Evolutionary conservation across 192 early-diverging fungal genomes (phyloP).

Genomic region (Coemansia sp.): DNA sequence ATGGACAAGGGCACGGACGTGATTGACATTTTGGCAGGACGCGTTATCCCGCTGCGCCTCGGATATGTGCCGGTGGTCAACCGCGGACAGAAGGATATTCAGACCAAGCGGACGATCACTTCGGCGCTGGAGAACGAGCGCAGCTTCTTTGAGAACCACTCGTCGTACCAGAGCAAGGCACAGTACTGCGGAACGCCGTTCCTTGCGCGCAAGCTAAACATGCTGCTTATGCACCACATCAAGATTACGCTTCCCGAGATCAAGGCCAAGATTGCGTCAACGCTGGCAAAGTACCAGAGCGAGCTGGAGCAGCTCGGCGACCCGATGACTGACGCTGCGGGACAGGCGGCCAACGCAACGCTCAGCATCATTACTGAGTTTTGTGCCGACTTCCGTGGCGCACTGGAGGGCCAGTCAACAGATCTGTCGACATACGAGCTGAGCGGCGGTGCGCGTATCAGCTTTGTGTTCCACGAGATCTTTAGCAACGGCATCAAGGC

Average conservation of each 20-base stretch:
- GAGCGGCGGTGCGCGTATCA: constrained; percentile 96
- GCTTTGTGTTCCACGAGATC: constrained; percentile 99
- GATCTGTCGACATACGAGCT: constrained; percentile 95
- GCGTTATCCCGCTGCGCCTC: constrained; percentile 93
- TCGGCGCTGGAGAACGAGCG: constrained; percentile 86
- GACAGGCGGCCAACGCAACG: constrained; percentile 81
- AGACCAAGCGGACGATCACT: constrained; percentile 84
- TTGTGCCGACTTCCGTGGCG: constrained; percentile 91
- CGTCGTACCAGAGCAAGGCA: constrained; percentile 92
- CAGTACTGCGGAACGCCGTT: constrained; percentile 99
- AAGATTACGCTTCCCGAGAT: constrained; percentile 97
- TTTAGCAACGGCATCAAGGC: constrained; percentile 85
- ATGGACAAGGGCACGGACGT: constrained; percentile 99
- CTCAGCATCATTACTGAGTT: constrained; percentile 99
- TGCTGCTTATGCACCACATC: constrained; percentile 99
- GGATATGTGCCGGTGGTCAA: constrained; percentile 99
- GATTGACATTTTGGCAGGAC: constrained; percentile 95
- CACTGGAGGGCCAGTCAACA: constrained; percentile 93
- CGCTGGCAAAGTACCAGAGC: constrained; percentile 76
- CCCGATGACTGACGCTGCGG: constrained; percentile 73
- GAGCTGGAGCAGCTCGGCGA: constrained; percentile 92
- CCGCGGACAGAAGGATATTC: constrained; percentile 97
- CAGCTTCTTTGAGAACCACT: constrained; percentile 92
- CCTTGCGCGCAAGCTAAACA: constrained; percentile 94
- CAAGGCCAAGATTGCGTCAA: constrained; percentile 90